These are phyloP conservation scores for Lasiodiplodia gonubiensis DNA, from an alignment of 2,329 filamentous ascomycete species.

Conservation along the genomic window DNA sequence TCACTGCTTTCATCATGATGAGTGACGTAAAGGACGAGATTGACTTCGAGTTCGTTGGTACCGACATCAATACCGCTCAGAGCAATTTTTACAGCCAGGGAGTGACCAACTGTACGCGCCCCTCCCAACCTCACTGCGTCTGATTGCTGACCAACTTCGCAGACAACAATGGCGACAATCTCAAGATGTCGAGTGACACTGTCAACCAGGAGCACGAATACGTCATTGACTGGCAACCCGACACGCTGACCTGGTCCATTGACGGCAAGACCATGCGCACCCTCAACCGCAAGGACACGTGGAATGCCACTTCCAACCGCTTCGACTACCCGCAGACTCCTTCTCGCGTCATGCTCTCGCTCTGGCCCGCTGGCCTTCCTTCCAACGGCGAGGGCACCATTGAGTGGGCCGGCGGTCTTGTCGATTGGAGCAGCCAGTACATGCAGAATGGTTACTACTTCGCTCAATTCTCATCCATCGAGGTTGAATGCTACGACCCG, in stretches of 20 bases:
- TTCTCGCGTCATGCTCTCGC: constrained; percentile 85
- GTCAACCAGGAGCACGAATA: constrained; percentile 85
- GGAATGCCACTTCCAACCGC: constrained; percentile 80
- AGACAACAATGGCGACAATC: constrained; percentile 80
- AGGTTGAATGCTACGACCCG: constrained; percentile 85
- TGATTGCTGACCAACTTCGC: constrained; percentile 32
- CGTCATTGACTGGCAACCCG: constrained; percentile 90
- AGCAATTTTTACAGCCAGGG: constrained; percentile 98
- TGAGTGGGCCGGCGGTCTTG: constrained; percentile 86
- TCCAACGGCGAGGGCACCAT: constrained; percentile 84
- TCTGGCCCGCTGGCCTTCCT: constrained; percentile 89
- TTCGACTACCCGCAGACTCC: constrained; percentile 93
- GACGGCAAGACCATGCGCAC: constrained; percentile 80
- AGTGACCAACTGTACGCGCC: constrained; percentile 79
- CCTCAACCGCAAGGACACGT: constrained; percentile 78
- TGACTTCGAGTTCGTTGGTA: constrained; percentile 92
- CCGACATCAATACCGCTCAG: constrained; percentile 77
- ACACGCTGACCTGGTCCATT: constrained; percentile 83
- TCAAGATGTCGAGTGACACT: constrained; percentile 68
- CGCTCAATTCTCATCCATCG: constrained; percentile 76
- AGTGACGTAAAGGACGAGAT: constrained; percentile 98
- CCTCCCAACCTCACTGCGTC: background rate
- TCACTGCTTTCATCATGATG: constrained; percentile 96
- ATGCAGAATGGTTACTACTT: constrained; percentile 93
- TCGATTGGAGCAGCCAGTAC: constrained; percentile 83